A percentile compares a stretch with the other conserved stretches of the same genome.
Evolutionary conservation across 129 eudicot species (phyloP).

Genomic region (Arctium minus): DNA sequence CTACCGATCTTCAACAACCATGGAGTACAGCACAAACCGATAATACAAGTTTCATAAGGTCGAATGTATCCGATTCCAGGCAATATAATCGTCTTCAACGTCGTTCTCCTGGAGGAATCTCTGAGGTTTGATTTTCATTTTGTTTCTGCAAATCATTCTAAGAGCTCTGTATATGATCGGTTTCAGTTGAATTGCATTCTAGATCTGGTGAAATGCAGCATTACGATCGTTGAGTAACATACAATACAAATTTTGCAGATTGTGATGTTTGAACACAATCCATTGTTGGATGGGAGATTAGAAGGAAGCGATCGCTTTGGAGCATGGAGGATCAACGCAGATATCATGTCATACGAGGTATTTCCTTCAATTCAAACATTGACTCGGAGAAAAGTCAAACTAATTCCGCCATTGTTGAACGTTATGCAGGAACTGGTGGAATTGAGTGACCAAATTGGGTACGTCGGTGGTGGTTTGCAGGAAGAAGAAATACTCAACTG

Average conservation of each 20-base stretch:
- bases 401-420: not conserved
- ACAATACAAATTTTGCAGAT: slow-evolving; percentile 18
- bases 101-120: slow-evolving; percentile 33
- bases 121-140: slow-evolving; percentile 31
- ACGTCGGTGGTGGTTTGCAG: slow-evolving; percentile 33
- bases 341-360: slow-evolving; percentile 44
- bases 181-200: not conserved
- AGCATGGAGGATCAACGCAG: slow-evolving; percentile 46
- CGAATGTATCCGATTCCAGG: slow-evolving; percentile 30
- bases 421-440: slow-evolving; percentile 39
- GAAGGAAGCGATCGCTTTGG: slow-evolving; percentile 36
- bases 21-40: not conserved
- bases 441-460: slow-evolving; percentile 43
- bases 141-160: not conserved
- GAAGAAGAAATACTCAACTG: slow-evolving; percentile 39
- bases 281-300: slow-evolving; percentile 27
- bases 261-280: slow-evolving; percentile 24
- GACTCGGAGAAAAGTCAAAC: not conserved
- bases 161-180: not conserved
- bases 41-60: slow-evolving; percentile 7
- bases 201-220: not conserved
- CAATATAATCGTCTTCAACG: slow-evolving; percentile 28
- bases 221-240: not conserved
- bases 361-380: not conserved
- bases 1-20: slow-evolving; percentile 17